phyloP scores from a whole-genome alignment of 179 eudicot species.

The Heliamphora ciliata region DNA sequence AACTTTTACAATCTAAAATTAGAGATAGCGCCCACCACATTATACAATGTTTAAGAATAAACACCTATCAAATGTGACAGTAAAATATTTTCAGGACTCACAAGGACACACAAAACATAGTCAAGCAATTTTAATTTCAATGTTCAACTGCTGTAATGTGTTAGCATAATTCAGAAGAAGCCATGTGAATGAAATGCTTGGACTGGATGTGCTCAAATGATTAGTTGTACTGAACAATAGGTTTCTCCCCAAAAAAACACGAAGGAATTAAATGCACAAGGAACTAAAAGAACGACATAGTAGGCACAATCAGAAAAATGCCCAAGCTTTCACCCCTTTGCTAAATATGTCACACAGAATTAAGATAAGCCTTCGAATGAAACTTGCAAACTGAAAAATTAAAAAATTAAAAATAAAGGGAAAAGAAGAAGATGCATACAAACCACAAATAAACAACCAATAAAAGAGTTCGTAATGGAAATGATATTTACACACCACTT shows the following conservation, averaged over 20 bases:
- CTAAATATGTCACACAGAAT: not conserved
- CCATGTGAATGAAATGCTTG: not conserved
- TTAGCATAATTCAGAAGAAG: no score
- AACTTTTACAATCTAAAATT: not conserved
- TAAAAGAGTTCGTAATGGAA: no score
- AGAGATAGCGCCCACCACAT: not conserved
- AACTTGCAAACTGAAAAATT: no score
- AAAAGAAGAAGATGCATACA: no score
- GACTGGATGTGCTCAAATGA: not conserved
- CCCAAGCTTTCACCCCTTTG: not conserved
- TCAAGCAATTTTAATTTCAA: not conserved
- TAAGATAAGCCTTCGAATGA: not conserved
- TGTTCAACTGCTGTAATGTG: not conserved
- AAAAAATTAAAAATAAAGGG: not conserved
- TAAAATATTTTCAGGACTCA: slow-evolving; percentile 4
- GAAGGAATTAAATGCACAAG: not conserved
- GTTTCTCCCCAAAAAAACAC: not conserved
- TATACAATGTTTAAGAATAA: not conserved
- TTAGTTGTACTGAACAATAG: not conserved
- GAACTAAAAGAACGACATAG: not conserved
- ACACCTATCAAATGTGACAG: not conserved
- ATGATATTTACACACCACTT: no score
- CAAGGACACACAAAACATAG: not conserved
- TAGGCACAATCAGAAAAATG: not conserved
- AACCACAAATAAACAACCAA: no score